Percentiles rank a stretch among this genome's conserved stretches.
Evolutionary conservation across 2,329 filamentous ascomycete genomes (phyloP).

Genomic region (Exophiala phaeomuriformis): DNA sequence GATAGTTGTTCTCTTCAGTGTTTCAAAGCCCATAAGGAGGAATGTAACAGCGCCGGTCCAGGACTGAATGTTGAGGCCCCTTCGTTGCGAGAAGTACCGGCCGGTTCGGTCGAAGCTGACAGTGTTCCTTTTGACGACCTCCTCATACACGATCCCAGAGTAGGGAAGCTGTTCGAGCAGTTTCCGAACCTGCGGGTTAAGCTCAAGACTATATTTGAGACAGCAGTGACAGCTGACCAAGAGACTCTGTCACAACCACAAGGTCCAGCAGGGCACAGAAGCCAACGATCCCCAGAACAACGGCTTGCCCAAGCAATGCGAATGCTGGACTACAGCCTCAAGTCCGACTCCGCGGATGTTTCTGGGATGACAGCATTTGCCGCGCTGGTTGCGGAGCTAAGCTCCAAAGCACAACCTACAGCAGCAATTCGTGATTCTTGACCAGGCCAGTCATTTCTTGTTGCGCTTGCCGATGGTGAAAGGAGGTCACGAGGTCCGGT

Average conservation of each 20-base stretch:
- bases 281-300: slow-evolving; percentile 8
- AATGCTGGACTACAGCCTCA: slow-evolving; percentile 6
- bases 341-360: slow-evolving; percentile 9
- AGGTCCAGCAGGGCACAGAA: slow-evolving; percentile 2
- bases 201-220: slow-evolving; percentile 38
- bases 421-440: not conserved
- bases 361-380: slow-evolving; percentile 16
- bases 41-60: not conserved
- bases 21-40: slow-evolving; percentile 38
- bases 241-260: slow-evolving; percentile 17
- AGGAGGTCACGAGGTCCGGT: too few species aligned
- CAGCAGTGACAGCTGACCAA: slow-evolving; percentile 33
- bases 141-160: slow-evolving; percentile 8
- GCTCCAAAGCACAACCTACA: not conserved
- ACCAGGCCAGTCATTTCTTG: too few species aligned
- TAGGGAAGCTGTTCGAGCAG: slow-evolving; percentile 31
- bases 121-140: not conserved
- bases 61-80: not conserved
- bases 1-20: slow-evolving; percentile 42
- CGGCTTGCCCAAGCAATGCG: slow-evolving; percentile 11
- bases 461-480: too few species aligned
- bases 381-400: slow-evolving; percentile 11
- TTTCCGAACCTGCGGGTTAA: slow-evolving; percentile 36
- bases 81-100: not conserved
- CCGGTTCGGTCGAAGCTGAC: not conserved